Percentiles rank a stretch among this genome's conserved stretches.
Evolutionary conservation across 257 asterid species (phyloP).

Genomic region (Leonotis leonurus): DNA sequence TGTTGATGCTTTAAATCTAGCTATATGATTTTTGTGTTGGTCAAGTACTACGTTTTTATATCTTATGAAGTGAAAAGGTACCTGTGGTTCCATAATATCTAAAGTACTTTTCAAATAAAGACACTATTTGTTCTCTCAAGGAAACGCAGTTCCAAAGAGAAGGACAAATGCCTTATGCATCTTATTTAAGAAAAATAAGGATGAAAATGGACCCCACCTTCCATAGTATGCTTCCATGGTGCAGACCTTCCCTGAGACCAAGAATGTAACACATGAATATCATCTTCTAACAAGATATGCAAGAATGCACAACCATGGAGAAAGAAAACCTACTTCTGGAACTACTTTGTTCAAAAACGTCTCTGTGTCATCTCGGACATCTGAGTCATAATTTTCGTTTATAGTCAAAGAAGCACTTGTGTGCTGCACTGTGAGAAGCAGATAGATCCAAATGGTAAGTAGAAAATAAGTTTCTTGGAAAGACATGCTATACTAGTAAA

Average conservation of each 20-base stretch:
- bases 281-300: constrained; percentile 1
- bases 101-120: neutral
- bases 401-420: constrained; percentile 98
- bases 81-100: neutral
- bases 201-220: constrained; percentile 40
- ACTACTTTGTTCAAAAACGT: constrained; percentile 75
- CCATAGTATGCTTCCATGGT: constrained; percentile 90
- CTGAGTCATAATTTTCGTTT: constrained; percentile 90
- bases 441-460: constrained; percentile 12
- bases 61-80: neutral
- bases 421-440: constrained; percentile 76
- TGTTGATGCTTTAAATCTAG: neutral
- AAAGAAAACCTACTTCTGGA: constrained; percentile 67
- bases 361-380: constrained; percentile 89
- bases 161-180: neutral
- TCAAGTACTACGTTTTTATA: neutral
- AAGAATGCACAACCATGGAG: constrained; percentile 6
- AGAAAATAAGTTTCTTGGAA: neutral
- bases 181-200: neutral
- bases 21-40: neutral
- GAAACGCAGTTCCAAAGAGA: neutral
- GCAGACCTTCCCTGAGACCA: constrained; percentile 75
- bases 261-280: constrained; percentile 18
- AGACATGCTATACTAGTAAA: neutral
- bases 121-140: neutral